These are phyloP conservation scores for Notholithocarpus densiflorus DNA, from an alignment of 306 rosid species.

Conservation along the genomic window DNA sequence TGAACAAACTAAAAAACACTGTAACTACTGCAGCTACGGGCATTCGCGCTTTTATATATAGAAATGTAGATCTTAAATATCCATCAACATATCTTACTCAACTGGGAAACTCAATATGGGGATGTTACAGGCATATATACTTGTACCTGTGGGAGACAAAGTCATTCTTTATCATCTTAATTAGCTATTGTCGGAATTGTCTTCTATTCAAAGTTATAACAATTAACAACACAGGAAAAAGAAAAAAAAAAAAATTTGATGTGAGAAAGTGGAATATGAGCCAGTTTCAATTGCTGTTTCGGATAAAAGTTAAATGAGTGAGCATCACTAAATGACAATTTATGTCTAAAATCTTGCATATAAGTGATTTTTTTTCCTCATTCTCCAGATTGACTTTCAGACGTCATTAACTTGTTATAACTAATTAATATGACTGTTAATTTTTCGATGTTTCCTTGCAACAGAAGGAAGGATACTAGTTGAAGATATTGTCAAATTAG, in stretches of 20 bases:
- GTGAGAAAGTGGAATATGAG: background rate
- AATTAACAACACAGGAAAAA: too few species aligned
- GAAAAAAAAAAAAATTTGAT: background rate
- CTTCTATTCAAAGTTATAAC: too few species aligned
- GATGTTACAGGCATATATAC: background rate
- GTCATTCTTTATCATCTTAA: background rate
- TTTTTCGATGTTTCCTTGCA: background rate
- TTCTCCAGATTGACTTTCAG: background rate
- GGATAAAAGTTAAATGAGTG: background rate
- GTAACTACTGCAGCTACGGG: too few species aligned
- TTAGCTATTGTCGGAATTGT: background rate
- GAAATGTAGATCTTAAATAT: background rate
- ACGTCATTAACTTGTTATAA: background rate
- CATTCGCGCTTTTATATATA: too few species aligned
- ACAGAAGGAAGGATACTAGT: constrained; percentile 49
- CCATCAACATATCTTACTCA: background rate
- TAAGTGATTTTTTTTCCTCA: background rate
- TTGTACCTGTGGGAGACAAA: background rate
- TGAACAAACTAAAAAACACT: too few species aligned
- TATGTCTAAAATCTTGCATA: background rate
- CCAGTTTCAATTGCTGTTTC: background rate
- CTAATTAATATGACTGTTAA: background rate
- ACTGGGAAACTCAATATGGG: background rate
- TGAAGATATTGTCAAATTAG: constrained; percentile 43
- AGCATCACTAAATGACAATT: background rate